phyloP scores from a whole-genome alignment of 116 monocot genomes.

The Cymodocea nodosa region DNA sequence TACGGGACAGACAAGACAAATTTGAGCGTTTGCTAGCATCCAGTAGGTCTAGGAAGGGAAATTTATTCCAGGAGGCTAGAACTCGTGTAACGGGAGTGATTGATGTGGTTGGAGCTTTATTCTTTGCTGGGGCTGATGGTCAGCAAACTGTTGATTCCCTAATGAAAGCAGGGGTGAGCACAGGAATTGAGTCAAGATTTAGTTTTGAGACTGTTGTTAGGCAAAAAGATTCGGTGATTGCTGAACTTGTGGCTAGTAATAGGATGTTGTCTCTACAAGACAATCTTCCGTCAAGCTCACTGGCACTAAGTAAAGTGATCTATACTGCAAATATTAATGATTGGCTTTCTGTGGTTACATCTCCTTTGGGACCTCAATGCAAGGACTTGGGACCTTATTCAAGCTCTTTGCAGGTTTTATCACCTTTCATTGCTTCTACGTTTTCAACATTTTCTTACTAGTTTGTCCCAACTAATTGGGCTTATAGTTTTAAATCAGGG shows the following conservation, averaged over 20 bases:
- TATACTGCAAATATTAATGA: slow-evolving; percentile 53
- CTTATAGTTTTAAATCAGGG: slow-evolving; percentile 26
- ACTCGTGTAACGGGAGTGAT: slow-evolving; percentile 62
- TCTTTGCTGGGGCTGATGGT: slow-evolving; percentile 24
- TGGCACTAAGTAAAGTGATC: slow-evolving; percentile 41
- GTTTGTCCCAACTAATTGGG: slow-evolving; percentile 7
- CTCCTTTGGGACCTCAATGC: slow-evolving; percentile 67
- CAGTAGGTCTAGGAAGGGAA: slow-evolving; percentile 38
- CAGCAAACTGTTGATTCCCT: slow-evolving; percentile 17
- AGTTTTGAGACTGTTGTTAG: slow-evolving; percentile 57
- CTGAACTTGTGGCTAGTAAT: slow-evolving; percentile 37
- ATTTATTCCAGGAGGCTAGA: slow-evolving; percentile 41
- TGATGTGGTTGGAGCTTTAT: slow-evolving; percentile 35
- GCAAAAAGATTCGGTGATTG: slow-evolving; percentile 49
- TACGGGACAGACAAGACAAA: slow-evolving; percentile 78
- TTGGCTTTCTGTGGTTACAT: slow-evolving; percentile 29
- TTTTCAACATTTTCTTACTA: background rate
- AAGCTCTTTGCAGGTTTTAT: slow-evolving; percentile 27
- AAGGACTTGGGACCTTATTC: slow-evolving; percentile 36
- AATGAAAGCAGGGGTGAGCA: slow-evolving; percentile 32
- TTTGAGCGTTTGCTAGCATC: slow-evolving; percentile 47
- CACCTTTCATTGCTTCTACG: background rate
- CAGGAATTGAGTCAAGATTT: slow-evolving; percentile 58
- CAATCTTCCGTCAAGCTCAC: slow-evolving; percentile 21
- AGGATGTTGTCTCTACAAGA: slow-evolving; percentile 8